Evolutionary conservation across 2,329 filamentous ascomycete genomes (phyloP), one percentile per base, ranked within the genome.

Genomic region (Cordyceps javanica): DNA sequence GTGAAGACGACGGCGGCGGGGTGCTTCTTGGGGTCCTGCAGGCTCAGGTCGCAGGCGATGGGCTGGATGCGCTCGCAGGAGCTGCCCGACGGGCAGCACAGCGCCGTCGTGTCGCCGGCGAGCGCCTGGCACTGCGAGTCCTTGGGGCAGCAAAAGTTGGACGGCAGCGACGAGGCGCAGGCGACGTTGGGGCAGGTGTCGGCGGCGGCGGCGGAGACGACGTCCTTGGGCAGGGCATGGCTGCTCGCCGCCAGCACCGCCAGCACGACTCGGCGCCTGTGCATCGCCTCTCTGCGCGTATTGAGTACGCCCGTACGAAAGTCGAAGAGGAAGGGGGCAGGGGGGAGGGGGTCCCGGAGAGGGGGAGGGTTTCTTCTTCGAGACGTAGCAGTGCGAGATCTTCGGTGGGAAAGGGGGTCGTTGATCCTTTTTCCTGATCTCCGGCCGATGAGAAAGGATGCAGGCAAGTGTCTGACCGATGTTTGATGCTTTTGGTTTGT

Each of bases 1-100:
- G 88, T 88, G 71, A 90, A 89, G 64, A 91, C 74, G 28, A 80
- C 75, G 32, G 83, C 83, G 26, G 75, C 71, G 11, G 85, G 83
- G 61, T 83, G 73, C 19, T 72, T 63, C 9, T 72, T 76, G 2
- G 82, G 77, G 64, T 91, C 81, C 66, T 91, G 85, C 45, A 80
- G 75, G 7, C 68, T 68, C 57, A 86, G 66, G 62, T 89, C 80
- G 75, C 88, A 91, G 39, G 77, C 77, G 60, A 90, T 85, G 30
- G 86, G 77, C 62, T 77, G 66, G 63, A 92, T 87, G 49, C 69
- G 75, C n/a, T 72, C 63, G 73, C 89, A 92, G 64, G 77, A 75
- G 36, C 64, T 65, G 36, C 77, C 81, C 1, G 69, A 62, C 1
- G 88, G 88, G 67, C 89, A 92, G 74, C 89, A 92, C 50, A 91